Evolutionary conservation across 257 asterid genomes (phyloP), one percentile per base, ranked within the genome.

Genomic region (Mentha longifolia): DNA sequence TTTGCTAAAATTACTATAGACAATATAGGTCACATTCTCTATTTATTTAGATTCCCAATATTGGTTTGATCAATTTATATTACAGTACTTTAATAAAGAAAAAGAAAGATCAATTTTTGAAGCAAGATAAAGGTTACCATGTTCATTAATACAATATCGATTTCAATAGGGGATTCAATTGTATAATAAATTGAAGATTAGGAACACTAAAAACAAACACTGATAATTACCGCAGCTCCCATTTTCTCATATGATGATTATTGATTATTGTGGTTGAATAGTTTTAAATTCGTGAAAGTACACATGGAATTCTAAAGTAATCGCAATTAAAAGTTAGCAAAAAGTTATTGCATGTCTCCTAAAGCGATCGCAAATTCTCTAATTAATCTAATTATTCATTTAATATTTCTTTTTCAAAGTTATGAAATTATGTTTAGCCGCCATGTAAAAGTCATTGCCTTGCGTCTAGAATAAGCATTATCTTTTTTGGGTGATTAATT

Each of bases 301-400:
- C 11, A 57, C 64, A 15, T 46, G 42, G 28, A 65, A 49, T 73
- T 52, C n/a, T 11, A 65, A 54, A 41, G 9, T 64, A 54, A 65
- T 16, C 13, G 47, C 49, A 61, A 39, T 59, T 30, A 66, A 77
- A 71, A 70, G 64, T 52, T 60, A 20, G 30, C 16, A n/a, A 37
- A 50, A 72, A 66, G 55, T 6, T 17, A 31, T 17, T 6, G 14
- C 15, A 41, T 67, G 78, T 69, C 50, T 30, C 76, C 43, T 58
- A 77, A 77, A 72, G 81, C 69, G 64, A 71, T 69, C 52, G 66
- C 75, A 56, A 12, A 39, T 3, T 45, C 22, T 2, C 37, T 43
- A 55, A 54, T 63, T 72, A 10, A 15, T 63, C 65, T 51, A 20
- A 50, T 37, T 22, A 14, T 39, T 45, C 49, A 45, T 43, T 14